These are phyloP conservation scores for Yamadazyma aaseri DNA, from an alignment of 1,139 yeast species.

Conservation along the genomic window DNA sequence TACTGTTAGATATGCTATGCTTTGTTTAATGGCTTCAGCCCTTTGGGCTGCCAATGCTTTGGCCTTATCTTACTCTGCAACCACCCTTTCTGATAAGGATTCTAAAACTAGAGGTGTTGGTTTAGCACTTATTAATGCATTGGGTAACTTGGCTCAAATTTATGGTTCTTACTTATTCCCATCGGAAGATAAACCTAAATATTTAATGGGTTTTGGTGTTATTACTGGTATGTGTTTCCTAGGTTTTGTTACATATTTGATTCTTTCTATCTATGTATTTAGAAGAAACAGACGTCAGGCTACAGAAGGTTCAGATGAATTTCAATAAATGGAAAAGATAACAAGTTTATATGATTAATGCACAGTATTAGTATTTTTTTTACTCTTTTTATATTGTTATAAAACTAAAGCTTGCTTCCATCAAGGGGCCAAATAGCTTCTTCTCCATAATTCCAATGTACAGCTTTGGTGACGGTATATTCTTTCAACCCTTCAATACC, in stretches of 20 bases:
- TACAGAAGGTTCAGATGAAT: too few species aligned
- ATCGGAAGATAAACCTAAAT: conserved; percentile 9
- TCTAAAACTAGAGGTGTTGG: conserved; percentile 13
- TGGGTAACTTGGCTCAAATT: conserved; percentile 13
- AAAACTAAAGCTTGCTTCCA: too few species aligned
- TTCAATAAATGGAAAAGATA: too few species aligned
- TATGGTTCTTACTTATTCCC: conserved; percentile 13
- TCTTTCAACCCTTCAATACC: conserved; percentile 77
- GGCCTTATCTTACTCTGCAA: conserved; percentile 11
- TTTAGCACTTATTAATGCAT: conserved; percentile 11
- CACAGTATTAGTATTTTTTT: too few species aligned
- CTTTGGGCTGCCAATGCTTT: conserved; percentile 14
- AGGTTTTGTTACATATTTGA: conserved; percentile 6
- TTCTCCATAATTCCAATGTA: conserved; percentile 63
- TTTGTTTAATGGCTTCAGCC: conserved; percentile 12
- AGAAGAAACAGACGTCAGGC: neutral
- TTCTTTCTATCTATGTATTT: conserved; percentile 7
- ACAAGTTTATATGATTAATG: too few species aligned
- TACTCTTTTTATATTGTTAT: too few species aligned
- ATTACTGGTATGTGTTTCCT: conserved; percentile 14
- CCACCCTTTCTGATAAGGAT: conserved; percentile 12
- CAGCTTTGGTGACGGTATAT: conserved; percentile 78
- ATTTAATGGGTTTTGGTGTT: conserved; percentile 14
- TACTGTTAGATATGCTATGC: conserved; percentile 13
- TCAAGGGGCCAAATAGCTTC: conserved; percentile 15